Evolutionary conservation across 1,139 yeast genomes (phyloP), one percentile per base, ranked within the genome.

Genomic region (Saccharomyces hybrid): DNA sequence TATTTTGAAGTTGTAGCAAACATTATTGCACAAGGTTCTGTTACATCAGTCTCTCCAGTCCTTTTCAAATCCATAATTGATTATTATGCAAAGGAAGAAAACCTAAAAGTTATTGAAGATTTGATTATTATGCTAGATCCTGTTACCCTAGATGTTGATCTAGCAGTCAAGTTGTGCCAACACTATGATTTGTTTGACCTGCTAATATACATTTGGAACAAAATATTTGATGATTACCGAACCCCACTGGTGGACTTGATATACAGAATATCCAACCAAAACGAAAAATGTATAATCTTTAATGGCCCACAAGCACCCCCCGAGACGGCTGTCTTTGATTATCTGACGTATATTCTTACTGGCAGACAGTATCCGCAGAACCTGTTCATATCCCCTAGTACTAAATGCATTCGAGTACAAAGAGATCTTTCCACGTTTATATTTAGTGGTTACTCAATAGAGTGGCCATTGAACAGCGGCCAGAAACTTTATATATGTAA

Each of bases 281-380:
- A 23, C n/a, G 51, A 56, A n/a, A 46, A 54, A n/a, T 59, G 59
- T 46, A 38, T 55, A 2, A 30, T 63, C 8, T 58, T 59, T 44
- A 52, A 38, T 4, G 52, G 52, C 7, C 50, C 53, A 6, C 46
- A 49, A 4, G 23, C 27, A 7, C 49, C 38, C 25, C 49, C 52
- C 4, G 44, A 16, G 11, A 38, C 44, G 44, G 11, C 44, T 38
- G 11, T 82, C 0, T 87, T 75, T 61, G 75, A 83, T 0, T 90
- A 86, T 65, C 67, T 90, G 60, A 76, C 90, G 0, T 84, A 81
- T 62, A 73, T 83, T n/a, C 71, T 88, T 48, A 83, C 90, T 0
- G 95, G 96, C 0, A 73, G 90, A 51, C 84, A 84, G 56, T 90
- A 83, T 65, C 97, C 97, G 0, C 83, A 86, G 0, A 91, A 84